Conservation (phyloP, 2,329 filamentous ascomycete species). For the Phialophora expanda region DNA sequence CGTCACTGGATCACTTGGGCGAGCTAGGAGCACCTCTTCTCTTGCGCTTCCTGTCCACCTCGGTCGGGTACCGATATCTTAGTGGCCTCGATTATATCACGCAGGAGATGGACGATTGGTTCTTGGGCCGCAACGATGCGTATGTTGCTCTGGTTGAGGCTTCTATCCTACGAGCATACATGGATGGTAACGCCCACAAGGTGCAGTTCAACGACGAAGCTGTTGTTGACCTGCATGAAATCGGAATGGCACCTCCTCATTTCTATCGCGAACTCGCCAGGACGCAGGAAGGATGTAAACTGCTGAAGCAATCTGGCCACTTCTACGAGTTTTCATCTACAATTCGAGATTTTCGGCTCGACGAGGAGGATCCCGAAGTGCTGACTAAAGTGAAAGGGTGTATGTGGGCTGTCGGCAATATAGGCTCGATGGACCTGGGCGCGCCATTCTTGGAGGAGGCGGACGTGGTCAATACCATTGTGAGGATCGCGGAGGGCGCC, state of each 20-base stretch:
- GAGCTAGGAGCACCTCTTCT: constrained; percentile 95
- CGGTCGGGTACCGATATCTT: constrained; percentile 95
- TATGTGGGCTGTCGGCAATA: constrained; percentile 96
- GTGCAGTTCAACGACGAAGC: constrained; percentile 58
- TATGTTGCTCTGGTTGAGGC: constrained; percentile 95
- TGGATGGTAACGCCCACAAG: constrained; percentile 55
- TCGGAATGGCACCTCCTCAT: constrained; percentile 80
- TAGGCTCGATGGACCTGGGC: constrained; percentile 96
- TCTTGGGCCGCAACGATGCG: constrained; percentile 92
- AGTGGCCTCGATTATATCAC: constrained; percentile 98
- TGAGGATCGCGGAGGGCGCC: constrained; percentile 84
- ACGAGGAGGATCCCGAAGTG: constrained; percentile 80
- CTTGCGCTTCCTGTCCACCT: constrained; percentile 90
- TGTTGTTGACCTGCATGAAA: constrained; percentile 64
- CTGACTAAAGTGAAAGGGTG: constrained; percentile 95
- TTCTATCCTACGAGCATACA: constrained; percentile 85
- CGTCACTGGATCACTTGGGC: constrained; percentile 90
- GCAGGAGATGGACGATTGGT: constrained; percentile 99
- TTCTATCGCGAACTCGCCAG: constrained; percentile 96
- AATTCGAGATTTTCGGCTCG: constrained; percentile 84
- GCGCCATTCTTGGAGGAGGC: constrained; percentile 90
- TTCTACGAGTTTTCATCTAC: constrained; percentile 92
- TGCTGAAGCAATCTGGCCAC: constrained; percentile 90
- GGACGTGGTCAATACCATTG: constrained; percentile 84
- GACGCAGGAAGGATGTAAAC: constrained; percentile 86